Evolutionary conservation across 2,329 filamentous ascomycete species (phyloP).

Genomic region (Aureobasidium pullulans): DNA sequence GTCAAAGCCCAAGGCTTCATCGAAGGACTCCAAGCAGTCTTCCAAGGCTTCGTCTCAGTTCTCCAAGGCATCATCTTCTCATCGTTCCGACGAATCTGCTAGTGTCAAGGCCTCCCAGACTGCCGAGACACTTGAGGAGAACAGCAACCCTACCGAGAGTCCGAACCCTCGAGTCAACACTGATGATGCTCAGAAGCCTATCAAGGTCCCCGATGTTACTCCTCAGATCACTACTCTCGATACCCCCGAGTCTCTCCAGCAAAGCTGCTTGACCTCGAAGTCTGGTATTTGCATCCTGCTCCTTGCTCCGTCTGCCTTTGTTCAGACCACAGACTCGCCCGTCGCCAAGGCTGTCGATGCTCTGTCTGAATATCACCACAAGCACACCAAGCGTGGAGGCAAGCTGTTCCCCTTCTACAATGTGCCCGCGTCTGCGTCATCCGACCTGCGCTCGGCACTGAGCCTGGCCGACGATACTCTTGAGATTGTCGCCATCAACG

Average conservation of each 20-base stretch:
- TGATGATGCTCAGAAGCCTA: constrained; percentile 39
- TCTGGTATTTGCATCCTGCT: constrained; percentile 78
- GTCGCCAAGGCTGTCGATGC: constrained; percentile 46
- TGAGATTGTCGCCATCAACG: constrained; percentile 76
- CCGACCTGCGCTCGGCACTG: constrained; percentile 52
- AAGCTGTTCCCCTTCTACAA: constrained; percentile 79
- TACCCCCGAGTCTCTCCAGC: constrained; percentile 55
- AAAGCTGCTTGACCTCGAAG: constrained; percentile 66
- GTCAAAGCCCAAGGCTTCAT: constrained; percentile 36
- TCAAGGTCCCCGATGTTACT: constrained; percentile 46
- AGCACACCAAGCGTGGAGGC: constrained; percentile 58
- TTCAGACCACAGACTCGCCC: constrained; percentile 32
- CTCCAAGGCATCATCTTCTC: constrained; percentile 44
- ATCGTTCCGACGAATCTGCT: constrained; percentile 43
- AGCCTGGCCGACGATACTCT: constrained; percentile 51
- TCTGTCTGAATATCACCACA: constrained; percentile 67
- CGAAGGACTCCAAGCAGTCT: constrained; percentile 39
- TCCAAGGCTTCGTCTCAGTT: constrained; percentile 42
- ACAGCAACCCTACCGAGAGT: constrained; percentile 45
- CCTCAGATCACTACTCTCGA: constrained; percentile 60
- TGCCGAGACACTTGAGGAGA: constrained; percentile 42
- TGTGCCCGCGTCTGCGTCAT: constrained; percentile 50
- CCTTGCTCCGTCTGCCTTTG: constrained; percentile 45
- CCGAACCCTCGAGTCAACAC: constrained; percentile 42
- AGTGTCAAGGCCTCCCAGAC: constrained; percentile 42